phyloP scores from a whole-genome alignment of 331 rosid species.

The Prunus yedoensis region DNA sequence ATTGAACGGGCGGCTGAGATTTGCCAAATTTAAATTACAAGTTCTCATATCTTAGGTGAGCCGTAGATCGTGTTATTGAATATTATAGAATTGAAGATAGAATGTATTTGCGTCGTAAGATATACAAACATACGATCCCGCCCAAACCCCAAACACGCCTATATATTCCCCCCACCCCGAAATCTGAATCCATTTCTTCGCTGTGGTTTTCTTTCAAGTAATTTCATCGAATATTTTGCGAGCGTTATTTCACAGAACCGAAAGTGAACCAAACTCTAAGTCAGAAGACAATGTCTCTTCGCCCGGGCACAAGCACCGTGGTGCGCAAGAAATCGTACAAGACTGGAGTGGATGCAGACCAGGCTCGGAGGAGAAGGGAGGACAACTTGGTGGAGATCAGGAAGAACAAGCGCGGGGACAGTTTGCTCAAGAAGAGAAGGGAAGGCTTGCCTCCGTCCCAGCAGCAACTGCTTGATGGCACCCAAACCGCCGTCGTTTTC shows the following conservation, averaged over 20 bases:
- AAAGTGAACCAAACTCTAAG: background rate
- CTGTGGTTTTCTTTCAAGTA: background rate
- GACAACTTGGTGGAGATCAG: slow-evolving; percentile 33
- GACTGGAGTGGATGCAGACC: slow-evolving; percentile 41
- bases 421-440: slow-evolving; percentile 54
- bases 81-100: too few species aligned
- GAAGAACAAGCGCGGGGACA: slow-evolving; percentile 65
- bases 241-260: background rate
- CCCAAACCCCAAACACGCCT: slow-evolving; percentile 29
- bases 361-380: too few species aligned
- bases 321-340: slow-evolving; percentile 63
- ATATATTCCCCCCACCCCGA: background rate
- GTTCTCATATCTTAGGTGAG: background rate
- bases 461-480: slow-evolving; percentile 42
- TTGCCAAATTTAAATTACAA: background rate
- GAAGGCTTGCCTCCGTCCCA: slow-evolving; percentile 51
- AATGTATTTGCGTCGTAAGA: too few species aligned
- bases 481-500: slow-evolving; percentile 27
- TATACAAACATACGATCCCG: background rate
- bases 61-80: too few species aligned
- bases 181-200: background rate
- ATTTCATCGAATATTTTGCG: slow-evolving; percentile 26
- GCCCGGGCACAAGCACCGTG: slow-evolving; percentile 54
- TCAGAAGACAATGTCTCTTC: slow-evolving; percentile 46
- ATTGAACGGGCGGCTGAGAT: background rate